A percentile compares a stretch with the other conserved stretches of the same genome.
Conservation (phyloP, 441 rosid genomes). For the Erysimum cheiri region DNA sequence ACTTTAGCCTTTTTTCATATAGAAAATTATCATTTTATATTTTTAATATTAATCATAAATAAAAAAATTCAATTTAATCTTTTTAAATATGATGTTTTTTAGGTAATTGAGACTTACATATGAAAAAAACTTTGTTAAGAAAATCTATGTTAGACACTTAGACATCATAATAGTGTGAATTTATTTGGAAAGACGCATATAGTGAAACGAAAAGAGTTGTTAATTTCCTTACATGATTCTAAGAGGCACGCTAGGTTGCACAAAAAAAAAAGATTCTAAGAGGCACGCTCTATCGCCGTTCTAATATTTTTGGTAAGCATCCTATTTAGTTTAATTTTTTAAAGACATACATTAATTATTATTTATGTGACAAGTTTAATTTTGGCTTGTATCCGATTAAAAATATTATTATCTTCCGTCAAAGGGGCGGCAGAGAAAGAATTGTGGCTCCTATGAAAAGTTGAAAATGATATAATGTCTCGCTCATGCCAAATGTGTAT, state of each 20-base stretch:
- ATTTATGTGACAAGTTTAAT: not conserved
- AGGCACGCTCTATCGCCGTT: not conserved
- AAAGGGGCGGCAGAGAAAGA: slow-evolving; percentile 25
- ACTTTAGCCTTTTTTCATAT: not conserved
- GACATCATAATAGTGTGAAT: not conserved
- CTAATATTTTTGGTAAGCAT: not conserved
- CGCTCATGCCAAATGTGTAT: slow-evolving; percentile 23
- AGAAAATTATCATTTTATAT: not conserved
- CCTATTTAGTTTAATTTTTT: not conserved
- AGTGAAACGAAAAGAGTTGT: slow-evolving; percentile 19
- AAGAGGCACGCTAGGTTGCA: too few species aligned
- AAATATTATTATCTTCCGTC: not conserved
- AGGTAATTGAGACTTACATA: not conserved
- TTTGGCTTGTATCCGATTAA: slow-evolving; percentile 2
- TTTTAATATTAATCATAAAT: not conserved
- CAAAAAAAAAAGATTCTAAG: too few species aligned
- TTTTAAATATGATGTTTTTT: not conserved
- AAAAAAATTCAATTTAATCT: not conserved
- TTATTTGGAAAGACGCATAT: slow-evolving; percentile 16
- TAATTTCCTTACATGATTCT: slow-evolving; percentile 14
- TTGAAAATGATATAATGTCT: slow-evolving; percentile 1
- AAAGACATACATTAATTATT: not conserved
- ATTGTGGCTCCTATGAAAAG: slow-evolving; percentile 23
- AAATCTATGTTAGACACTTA: not conserved
- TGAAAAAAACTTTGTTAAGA: not conserved